Evolutionary conservation across 352 stramenopile genomes (phyloP), one percentile per base, ranked within the genome.

Genomic region (Globisporangium takayamanum): DNA sequence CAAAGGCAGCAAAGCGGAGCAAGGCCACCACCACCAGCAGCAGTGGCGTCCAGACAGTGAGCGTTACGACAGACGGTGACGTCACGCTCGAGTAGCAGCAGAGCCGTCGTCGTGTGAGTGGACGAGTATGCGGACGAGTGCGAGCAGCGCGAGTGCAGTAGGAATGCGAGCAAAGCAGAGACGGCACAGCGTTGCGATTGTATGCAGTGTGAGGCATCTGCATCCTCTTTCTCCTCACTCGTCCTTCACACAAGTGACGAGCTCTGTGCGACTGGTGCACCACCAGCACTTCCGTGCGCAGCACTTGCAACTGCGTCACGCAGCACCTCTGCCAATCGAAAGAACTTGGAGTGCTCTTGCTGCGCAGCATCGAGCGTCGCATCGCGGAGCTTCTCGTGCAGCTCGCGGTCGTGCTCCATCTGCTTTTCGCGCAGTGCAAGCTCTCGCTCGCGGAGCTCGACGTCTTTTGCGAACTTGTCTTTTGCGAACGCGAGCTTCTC

Each of bases 401-500:
- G 61, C 22, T 69, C 47, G 33, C 79, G 75, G 39, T 86, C 71
- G 51, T 87, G 80, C 33, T 76, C 70, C 73, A 92, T 71, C 47
- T 82, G 70, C 61, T 86, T 83, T 41, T 87, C 73, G 51, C 74
- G 74, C 53, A 87, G 68, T 11, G 73, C 73, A 5, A 90, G 55
- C 30, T 89, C 80, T 20, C 78, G 78, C 48, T 92, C 82, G 15
- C 76, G 76, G 14, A 89, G 70, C 51, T 90, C 83, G 18, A 87
- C 72, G 59, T 90, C 71, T 57, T 88, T 89, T 57, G 88, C 81
- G 58, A 89, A 88, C 44, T 78, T 77, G 50, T 68, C 56, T 50
- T 88, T 89, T 18, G 88, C 78, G 50, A 90, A 90, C 55, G 85
- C 80, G 20, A 92, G 62, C 0, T 76, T 74, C 59, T 92, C 78